A percentile compares a stretch with the other conserved stretches of the same genome.
Evolutionary conservation across 768 basidiomycete genomes (phyloP).

Genomic region (Calocybe indica): DNA sequence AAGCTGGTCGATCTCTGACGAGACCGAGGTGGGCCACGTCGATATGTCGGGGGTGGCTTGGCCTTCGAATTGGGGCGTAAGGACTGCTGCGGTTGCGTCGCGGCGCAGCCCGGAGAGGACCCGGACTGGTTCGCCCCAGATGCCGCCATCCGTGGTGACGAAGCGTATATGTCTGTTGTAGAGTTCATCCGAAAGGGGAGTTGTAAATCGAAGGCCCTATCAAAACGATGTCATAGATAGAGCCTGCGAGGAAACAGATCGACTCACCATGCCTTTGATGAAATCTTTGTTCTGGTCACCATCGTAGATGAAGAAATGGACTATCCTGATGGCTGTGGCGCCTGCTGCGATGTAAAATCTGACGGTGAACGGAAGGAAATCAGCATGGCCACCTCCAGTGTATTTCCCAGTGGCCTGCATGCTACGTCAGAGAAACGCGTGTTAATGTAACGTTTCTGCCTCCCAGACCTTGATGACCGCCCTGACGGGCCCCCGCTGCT

Average conservation of each 20-base stretch:
- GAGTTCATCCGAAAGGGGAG: constrained; percentile 26
- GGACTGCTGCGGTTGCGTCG: constrained; percentile 30
- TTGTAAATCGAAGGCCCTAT: constrained; percentile 26
- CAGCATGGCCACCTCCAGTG: constrained; percentile 21
- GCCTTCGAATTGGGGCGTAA: constrained; percentile 30
- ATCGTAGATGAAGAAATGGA: constrained; percentile 33
- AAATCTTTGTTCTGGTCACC: constrained; percentile 32
- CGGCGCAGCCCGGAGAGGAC: constrained; percentile 30
- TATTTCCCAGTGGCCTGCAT: constrained; percentile 29
- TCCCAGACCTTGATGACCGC: constrained; percentile 27
- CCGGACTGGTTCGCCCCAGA: constrained; percentile 32
- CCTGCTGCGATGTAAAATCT: constrained; percentile 30
- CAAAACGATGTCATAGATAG: neutral
- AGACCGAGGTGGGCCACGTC: constrained; percentile 29
- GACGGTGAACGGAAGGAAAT: constrained; percentile 29
- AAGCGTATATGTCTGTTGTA: constrained; percentile 32
- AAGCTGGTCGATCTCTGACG: constrained; percentile 22
- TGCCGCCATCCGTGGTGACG: constrained; percentile 21
- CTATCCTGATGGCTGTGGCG: constrained; percentile 23
- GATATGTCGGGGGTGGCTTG: constrained; percentile 24
- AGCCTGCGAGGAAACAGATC: neutral
- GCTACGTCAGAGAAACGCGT: neutral
- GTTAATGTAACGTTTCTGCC: no score
- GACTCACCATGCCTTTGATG: constrained; percentile 27
- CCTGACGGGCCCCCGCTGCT: constrained; percentile 29